These are phyloP conservation scores for Kodamaea kaohsiungensis DNA, from an alignment of 805 yeast genomes.

Conservation along the genomic window DNA sequence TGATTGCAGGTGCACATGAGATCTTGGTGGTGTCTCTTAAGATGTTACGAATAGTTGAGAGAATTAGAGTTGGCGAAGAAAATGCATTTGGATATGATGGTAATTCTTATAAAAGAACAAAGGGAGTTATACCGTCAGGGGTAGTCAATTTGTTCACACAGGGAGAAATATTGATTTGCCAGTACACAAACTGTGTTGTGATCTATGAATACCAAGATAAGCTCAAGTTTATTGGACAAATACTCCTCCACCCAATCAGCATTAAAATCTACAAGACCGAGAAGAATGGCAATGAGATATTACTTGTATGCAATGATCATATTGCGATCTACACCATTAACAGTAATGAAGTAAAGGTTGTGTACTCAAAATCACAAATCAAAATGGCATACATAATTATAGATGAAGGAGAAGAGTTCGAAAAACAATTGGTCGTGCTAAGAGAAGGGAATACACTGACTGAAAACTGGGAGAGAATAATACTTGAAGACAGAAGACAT, in stretches of 20 bases:
- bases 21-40: background rate
- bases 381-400: slow-evolving; percentile 1
- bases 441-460: slow-evolving; percentile 7
- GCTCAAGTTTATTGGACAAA: background rate
- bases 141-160: background rate
- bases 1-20: slow-evolving; percentile 1
- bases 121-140: background rate
- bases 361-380: slow-evolving; percentile 1
- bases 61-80: background rate
- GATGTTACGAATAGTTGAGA: background rate
- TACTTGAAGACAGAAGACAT: background rate
- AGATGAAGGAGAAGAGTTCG: slow-evolving; percentile 3
- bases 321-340: slow-evolving; percentile 6
- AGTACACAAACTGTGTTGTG: slow-evolving; percentile 4
- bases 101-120: background rate
- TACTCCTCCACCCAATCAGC: background rate
- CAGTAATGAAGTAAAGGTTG: slow-evolving; percentile 2
- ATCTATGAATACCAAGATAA: background rate
- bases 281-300: background rate
- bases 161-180: background rate
- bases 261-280: background rate
- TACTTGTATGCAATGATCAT: slow-evolving; percentile 7
- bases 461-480: slow-evolving; percentile 9
- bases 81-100: background rate
- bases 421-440: background rate